Conservation (phyloP, 345 rosid species). For the Dimocarpus longan region DNA sequence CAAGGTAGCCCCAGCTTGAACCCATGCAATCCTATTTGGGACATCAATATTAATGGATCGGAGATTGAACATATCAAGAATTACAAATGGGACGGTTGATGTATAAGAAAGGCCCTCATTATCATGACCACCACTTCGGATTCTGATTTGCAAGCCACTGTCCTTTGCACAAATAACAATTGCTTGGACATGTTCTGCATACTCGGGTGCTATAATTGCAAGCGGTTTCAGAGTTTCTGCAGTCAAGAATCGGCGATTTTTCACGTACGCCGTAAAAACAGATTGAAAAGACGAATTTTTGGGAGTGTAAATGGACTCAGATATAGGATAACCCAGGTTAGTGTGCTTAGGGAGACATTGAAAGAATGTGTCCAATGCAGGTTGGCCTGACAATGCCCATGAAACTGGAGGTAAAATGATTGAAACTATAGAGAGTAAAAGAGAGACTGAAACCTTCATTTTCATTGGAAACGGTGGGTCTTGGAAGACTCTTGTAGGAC, state of each 20-base stretch:
- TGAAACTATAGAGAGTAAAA: no score
- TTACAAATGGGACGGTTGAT: conserved; percentile 47
- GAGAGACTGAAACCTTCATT: no score
- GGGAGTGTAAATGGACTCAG: background rate
- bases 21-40: conserved; percentile 59
- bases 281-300: conserved; percentile 15
- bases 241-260: conserved; percentile 57
- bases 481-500: no score
- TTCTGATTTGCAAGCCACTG: conserved; percentile 45
- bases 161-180: conserved; percentile 48
- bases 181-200: conserved; percentile 64
- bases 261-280: conserved; percentile 43
- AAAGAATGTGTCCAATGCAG: background rate
- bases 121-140: conserved; percentile 87
- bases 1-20: conserved; percentile 65
- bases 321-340: background rate
- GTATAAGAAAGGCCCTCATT: conserved; percentile 72
- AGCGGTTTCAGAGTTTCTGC: conserved; percentile 54
- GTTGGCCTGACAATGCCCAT: no score
- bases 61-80: conserved; percentile 63
- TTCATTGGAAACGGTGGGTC: no score
- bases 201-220: conserved; percentile 55
- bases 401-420: no score
- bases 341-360: background rate
- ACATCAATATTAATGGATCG: conserved; percentile 50